phyloP scores from a whole-genome alignment of 768 basidiomycete species.

The Suillus subalutaceus region DNA sequence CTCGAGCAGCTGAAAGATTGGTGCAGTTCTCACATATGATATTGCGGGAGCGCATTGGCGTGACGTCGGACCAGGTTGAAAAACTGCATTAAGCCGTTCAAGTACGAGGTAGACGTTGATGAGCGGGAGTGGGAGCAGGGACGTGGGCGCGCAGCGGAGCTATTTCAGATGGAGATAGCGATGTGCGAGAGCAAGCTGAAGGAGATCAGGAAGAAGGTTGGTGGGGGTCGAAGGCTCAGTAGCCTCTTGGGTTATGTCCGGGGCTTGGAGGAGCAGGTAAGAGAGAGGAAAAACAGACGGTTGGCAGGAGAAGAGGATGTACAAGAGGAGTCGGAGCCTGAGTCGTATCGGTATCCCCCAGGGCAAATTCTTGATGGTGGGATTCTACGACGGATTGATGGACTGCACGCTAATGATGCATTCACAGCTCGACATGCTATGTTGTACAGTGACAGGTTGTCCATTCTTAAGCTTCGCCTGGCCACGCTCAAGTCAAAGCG shows the following conservation, averaged over 20 bases:
- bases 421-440: constrained; percentile 86
- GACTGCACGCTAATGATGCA: constrained; percentile 17
- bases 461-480: constrained; percentile 83
- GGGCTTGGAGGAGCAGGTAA: constrained; percentile 76
- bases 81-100: constrained; percentile 99
- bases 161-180: constrained; percentile 82
- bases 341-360: constrained; percentile 89
- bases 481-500: constrained; percentile 86
- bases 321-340: constrained; percentile 50
- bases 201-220: constrained; percentile 87
- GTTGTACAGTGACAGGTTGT: constrained; percentile 80
- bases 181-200: constrained; percentile 87
- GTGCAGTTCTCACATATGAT: constrained; percentile 93
- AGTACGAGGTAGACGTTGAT: constrained; percentile 97
- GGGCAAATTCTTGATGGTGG: constrained; percentile 91
- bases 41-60: constrained; percentile 86
- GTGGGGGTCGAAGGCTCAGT: constrained; percentile 79
- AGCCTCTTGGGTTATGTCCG: constrained; percentile 81
- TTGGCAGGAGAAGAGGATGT: constrained; percentile 44
- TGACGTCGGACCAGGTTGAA: constrained; percentile 98
- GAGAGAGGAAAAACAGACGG: constrained; percentile 58
- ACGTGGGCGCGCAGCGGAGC: constrained; percentile 67
- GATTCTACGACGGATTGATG: constrained; percentile 26
- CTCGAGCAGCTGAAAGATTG: constrained; percentile 84
- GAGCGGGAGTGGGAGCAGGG: constrained; percentile 91